Conservation (phyloP, 805 yeast genomes). For the Metschnikowia peoriensis region DNA sequence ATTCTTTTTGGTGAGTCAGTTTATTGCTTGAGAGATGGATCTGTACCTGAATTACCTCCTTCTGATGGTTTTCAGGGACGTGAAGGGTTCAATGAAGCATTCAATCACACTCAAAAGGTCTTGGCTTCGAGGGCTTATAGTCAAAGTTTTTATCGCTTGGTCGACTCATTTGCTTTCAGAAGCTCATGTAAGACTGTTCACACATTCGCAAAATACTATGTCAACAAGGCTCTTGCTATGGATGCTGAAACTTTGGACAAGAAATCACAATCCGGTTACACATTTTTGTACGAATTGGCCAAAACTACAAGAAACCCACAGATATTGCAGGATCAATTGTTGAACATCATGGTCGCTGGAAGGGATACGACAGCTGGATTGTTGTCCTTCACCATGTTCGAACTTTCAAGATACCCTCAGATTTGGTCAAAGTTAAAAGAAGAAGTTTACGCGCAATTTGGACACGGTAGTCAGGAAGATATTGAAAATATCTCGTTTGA, state of each 20-base stretch:
- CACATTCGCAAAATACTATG: conserved; percentile 18
- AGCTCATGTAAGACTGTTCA: conserved; percentile 29
- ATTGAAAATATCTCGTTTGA: conserved; percentile 35
- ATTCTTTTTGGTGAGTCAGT: conserved; percentile 42
- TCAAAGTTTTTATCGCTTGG: conserved; percentile 28
- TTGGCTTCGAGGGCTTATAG: conserved; percentile 34
- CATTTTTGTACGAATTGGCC: conserved; percentile 38
- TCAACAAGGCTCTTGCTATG: conserved; percentile 18
- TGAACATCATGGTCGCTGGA: conserved; percentile 42
- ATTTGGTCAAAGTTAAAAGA: conserved; percentile 30
- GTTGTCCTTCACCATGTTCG: conserved; percentile 33
- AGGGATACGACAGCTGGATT: conserved; percentile 45
- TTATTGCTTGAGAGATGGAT: conserved; percentile 29
- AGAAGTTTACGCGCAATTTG: conserved; percentile 31
- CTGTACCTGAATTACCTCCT: conserved; percentile 25
- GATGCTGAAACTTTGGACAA: conserved; percentile 15
- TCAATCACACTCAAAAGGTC: conserved; percentile 31
- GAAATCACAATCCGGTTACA: conserved; percentile 25
- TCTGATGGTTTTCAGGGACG: conserved; percentile 28
- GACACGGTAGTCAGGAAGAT: conserved; percentile 28
- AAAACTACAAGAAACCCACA: conserved; percentile 37
- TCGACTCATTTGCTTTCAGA: conserved; percentile 28
- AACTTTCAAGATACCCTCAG: conserved; percentile 35
- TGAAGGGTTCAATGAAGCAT: conserved; percentile 32
- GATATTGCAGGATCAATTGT: conserved; percentile 36